phyloP scores from a whole-genome alignment of 495 filamentous ascomycete genomes.

The Clavariopsis aquatica region DNA sequence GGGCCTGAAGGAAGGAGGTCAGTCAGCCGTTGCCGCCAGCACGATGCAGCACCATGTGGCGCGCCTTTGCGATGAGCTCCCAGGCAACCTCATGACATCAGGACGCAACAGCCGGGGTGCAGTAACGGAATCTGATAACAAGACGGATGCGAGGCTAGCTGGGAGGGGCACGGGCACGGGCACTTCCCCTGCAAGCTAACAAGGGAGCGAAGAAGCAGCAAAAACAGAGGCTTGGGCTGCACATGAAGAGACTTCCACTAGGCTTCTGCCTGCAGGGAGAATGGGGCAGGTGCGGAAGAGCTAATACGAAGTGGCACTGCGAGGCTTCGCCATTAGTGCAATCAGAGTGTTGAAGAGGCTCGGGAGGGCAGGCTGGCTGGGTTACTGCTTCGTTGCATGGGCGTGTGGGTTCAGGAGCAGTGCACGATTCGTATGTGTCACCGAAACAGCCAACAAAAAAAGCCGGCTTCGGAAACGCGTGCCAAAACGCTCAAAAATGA shows the following conservation, averaged over 20 bases:
- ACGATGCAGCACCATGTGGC: not conserved
- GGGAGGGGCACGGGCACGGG: too few species aligned
- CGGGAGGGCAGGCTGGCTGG: not conserved
- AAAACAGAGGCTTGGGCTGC: not conserved
- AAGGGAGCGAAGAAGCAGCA: not conserved
- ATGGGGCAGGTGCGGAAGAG: not conserved
- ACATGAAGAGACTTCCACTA: not conserved
- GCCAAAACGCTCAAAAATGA: not conserved
- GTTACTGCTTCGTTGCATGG: not conserved
- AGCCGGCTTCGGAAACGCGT: not conserved
- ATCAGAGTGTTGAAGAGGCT: too few species aligned
- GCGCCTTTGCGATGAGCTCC: not conserved
- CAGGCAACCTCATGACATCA: not conserved
- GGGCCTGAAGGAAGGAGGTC: not conserved
- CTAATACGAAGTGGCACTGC: not conserved
- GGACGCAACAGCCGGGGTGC: not conserved
- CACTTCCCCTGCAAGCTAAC: not conserved
- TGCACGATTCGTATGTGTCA: not conserved
- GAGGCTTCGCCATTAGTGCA: not conserved
- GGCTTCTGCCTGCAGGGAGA: not conserved
- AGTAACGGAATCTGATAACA: slow-evolving; percentile 1
- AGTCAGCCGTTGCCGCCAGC: not conserved
- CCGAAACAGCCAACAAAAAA: not conserved
- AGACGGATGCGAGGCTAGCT: slow-evolving; percentile 1
- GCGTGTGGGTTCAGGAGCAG: not conserved